Conservation (phyloP, 148 eudicot species). For the Polygonum aviculare region DNA sequence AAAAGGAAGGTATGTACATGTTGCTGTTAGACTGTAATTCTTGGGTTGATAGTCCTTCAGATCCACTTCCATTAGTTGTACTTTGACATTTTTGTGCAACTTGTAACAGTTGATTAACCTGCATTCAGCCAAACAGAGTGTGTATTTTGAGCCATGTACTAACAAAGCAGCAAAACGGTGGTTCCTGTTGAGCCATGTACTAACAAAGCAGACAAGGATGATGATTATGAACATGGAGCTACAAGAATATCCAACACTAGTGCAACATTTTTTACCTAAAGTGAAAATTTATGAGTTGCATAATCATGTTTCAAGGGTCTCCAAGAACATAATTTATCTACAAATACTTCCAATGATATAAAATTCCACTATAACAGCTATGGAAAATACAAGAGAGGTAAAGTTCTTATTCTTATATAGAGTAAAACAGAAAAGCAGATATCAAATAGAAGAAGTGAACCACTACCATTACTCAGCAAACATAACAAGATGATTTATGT, state of each 20-base stretch:
- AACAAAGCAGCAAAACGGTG: no score
- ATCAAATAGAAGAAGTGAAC: neutral
- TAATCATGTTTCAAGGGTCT: neutral
- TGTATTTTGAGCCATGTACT: neutral
- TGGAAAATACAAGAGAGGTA: neutral
- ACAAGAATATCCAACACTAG: neutral
- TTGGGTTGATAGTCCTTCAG: slow-evolving; percentile 75
- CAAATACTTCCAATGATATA: neutral
- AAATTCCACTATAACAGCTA: neutral
- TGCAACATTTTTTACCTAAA: neutral
- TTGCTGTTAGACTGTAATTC: slow-evolving; percentile 79
- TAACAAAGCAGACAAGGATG: neutral
- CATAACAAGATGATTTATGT: neutral
- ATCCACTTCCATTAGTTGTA: slow-evolving; percentile 66
- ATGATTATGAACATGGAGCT: neutral
- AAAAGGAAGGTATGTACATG: slow-evolving; percentile 39
- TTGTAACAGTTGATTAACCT: slow-evolving; percentile 90
- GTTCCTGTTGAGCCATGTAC: neutral
- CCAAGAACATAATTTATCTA: neutral
- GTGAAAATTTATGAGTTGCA: neutral
- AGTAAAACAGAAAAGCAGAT: neutral
- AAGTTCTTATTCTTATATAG: neutral
- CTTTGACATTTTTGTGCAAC: slow-evolving; percentile 94
- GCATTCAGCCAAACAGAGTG: slow-evolving; percentile 12
- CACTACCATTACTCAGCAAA: neutral